Evolutionary conservation across 2,329 filamentous ascomycete species (phyloP).

Genomic region (Cryphonectria parasitica): DNA sequence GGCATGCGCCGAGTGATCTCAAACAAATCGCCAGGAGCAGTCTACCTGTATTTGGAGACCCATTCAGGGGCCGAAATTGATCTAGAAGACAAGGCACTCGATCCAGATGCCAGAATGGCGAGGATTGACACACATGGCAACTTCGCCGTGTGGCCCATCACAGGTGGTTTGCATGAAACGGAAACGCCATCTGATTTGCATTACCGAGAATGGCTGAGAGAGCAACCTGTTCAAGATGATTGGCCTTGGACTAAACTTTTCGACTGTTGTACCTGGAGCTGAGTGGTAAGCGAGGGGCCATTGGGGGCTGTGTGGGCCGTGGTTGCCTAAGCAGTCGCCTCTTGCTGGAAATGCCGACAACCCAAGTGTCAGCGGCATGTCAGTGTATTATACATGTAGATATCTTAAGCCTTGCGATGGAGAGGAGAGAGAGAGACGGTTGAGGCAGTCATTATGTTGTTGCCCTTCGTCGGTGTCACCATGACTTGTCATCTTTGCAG

Average conservation of each 20-base stretch:
- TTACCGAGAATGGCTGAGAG: not conserved
- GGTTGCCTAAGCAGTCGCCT: not conserved
- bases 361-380: not conserved
- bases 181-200: not conserved
- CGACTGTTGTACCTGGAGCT: not conserved
- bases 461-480: not conserved
- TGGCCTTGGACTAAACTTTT: not conserved
- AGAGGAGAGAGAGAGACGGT: not conserved
- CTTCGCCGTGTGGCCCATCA: not conserved
- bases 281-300: not conserved
- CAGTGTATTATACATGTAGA: not conserved
- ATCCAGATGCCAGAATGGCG: not conserved
- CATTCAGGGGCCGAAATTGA: not conserved
- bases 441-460: not conserved
- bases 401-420: not conserved
- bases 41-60: not conserved
- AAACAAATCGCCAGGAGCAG: not conserved
- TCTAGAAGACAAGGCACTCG: not conserved
- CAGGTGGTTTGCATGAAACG: not conserved
- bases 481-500: not conserved
- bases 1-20: not conserved
- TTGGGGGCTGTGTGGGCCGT: not conserved
- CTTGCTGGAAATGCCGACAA: not conserved
- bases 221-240: not conserved
- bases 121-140: not conserved